Evolutionary conservation across 83 land plant genomes (phyloP).

Genomic region (Diphasiastrum complanatum): DNA sequence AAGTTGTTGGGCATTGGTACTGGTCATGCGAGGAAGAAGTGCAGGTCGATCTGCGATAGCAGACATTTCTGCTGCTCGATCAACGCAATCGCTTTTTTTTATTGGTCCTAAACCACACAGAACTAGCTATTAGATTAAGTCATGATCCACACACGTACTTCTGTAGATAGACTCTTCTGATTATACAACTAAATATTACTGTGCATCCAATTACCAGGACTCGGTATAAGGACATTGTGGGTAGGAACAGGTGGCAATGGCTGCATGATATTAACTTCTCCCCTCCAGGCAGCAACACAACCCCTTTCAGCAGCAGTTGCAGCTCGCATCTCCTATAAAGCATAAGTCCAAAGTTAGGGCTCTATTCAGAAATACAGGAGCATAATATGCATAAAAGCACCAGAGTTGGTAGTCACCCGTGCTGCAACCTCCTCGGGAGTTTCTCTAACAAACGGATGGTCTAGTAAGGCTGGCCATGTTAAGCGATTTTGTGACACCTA

Average conservation of each 20-base stretch:
- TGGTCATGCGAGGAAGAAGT: slow-evolving; percentile 14
- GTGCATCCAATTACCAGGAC: neutral
- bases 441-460: slow-evolving; percentile 94
- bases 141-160: neutral
- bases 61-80: slow-evolving; percentile 17
- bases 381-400: neutral
- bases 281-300: slow-evolving; percentile 64
- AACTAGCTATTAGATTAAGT: neutral
- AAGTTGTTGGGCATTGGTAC: slow-evolving; percentile 18
- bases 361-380: neutral
- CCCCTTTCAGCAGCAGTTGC: slow-evolving; percentile 50
- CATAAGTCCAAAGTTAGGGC: neutral
- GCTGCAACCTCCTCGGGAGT: slow-evolving; percentile 50
- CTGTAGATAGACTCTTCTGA: neutral
- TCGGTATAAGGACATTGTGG: slow-evolving; percentile 19
- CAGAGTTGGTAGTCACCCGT: slow-evolving; percentile 32
- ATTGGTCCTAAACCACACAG: slow-evolving; percentile 3
- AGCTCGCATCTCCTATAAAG: slow-evolving; percentile 53
- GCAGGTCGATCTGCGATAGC: slow-evolving; percentile 25
- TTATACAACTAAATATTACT: no score
- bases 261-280: slow-evolving; percentile 43
- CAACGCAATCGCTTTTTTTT: neutral
- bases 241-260: slow-evolving; percentile 30
- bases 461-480: slow-evolving; percentile 86
- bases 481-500: slow-evolving; percentile 83